Evolutionary conservation across 148 eudicot genomes (phyloP), one percentile per base, ranked within the genome.

Genomic region (Nepenthes mirabilis): DNA sequence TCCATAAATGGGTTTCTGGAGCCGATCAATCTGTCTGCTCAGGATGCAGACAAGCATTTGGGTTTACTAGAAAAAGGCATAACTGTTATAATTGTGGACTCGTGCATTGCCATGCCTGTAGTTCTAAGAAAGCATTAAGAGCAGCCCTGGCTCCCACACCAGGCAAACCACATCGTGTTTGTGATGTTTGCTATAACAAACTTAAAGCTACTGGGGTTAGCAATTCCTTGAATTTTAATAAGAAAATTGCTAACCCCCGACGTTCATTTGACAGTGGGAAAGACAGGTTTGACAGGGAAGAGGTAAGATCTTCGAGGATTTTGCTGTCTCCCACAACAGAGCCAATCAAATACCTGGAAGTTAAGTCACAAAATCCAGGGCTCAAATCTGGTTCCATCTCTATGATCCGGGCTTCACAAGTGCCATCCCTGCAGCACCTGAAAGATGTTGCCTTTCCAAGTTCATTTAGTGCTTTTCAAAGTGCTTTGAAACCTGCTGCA

Each of bases 81-180:
- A 86, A 83, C 49, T 86, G 89, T 40, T 86, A 83, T 58, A 83
- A 83, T 51, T 83, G 94, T 51, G 89, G 89, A 6, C 74, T 83
- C 9, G 94, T 86, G 11, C 84, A 81, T 66, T 86, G 94, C 54
- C 84, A 83, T 51, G 77, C 82, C 34, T 86, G 94, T 65, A 83
- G 89, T 58, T 86, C 94, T 11, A 81, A 58, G 47, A 86, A 86
- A 43, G 89, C 94, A 32, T 57, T 83, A 11, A 79, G 71, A 69
- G 94, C 86, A 33, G 94, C 94, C 34, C 76, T 86, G 52, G 94
- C 94, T 56, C 94, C 89, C 1, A 86, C 94, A 14, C 94, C 89
- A 2, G 82, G 82, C 58, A 86, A 86, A 59, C 94, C 94, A 40
- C 94, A 86, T 71, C 86, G 94, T 8, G 94, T 86, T 5, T 83